Conservation (phyloP, 208 protist genomes). For the Tritrichomonas foetus region DNA sequence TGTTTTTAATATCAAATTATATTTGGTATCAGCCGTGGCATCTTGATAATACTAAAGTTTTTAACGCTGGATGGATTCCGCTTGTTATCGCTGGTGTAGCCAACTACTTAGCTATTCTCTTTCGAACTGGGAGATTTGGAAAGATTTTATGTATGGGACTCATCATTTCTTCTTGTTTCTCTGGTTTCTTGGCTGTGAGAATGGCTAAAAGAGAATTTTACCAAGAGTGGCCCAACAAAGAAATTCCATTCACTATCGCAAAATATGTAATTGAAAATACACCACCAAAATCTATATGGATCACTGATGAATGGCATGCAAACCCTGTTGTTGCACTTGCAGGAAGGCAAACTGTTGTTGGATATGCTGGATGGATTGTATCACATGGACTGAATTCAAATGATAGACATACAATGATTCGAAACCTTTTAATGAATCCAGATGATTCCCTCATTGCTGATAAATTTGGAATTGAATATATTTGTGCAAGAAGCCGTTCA, state of each 20-base stretch:
- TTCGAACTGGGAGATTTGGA: too few species aligned
- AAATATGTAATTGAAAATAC: not conserved
- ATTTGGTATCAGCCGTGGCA: not conserved
- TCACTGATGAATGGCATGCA: not conserved
- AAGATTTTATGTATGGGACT: not conserved
- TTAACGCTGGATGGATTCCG: not conserved
- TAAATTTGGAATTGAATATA: not conserved
- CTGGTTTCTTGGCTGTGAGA: not conserved
- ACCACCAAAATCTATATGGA: not conserved
- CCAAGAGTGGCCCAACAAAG: not conserved
- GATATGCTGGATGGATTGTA: not conserved
- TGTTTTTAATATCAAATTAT: not conserved
- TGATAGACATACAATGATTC: not conserved
- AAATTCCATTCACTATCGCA: not conserved
- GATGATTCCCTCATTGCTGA: not conserved
- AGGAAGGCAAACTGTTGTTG: not conserved
- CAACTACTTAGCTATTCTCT: not conserved
- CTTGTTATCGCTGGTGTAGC: not conserved
- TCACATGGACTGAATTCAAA: not conserved
- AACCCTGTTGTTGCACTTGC: not conserved
- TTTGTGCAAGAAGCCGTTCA: not conserved
- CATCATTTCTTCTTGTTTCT: not conserved
- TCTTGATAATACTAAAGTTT: slow-evolving; percentile 25
- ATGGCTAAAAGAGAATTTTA: not conserved
- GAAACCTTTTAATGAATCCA: not conserved